These are phyloP conservation scores for Sugiyamaella neomexicana DNA, from an alignment of 1,139 yeast genomes.

Conservation along the genomic window DNA sequence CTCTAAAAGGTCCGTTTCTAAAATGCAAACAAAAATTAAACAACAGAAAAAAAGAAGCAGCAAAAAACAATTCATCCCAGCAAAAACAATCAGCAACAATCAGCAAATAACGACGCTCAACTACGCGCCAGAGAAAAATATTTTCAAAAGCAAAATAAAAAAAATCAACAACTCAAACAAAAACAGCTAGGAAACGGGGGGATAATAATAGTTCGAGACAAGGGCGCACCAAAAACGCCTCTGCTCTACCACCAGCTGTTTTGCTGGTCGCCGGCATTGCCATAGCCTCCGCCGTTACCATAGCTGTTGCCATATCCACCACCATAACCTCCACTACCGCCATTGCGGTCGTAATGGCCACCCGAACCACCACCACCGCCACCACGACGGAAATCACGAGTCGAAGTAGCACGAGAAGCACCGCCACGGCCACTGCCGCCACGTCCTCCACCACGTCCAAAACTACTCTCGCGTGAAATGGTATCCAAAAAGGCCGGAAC, in stretches of 20 bases:
- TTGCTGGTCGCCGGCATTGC: constrained; percentile 25
- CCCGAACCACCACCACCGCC: constrained; percentile 42
- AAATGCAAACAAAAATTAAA: constrained; percentile 22
- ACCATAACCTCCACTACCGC: constrained; percentile 26
- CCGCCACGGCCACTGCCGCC: constrained; percentile 61
- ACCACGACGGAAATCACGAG: constrained; percentile 41
- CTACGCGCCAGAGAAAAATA: constrained; percentile 16
- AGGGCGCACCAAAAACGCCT: not conserved
- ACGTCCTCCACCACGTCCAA: constrained; percentile 59
- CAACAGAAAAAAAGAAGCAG: constrained; percentile 23
- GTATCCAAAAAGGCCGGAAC: constrained; percentile 84
- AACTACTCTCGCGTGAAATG: constrained; percentile 74
- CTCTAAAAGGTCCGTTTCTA: constrained; percentile 10
- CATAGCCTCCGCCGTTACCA: constrained; percentile 28
- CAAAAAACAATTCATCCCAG: constrained; percentile 13
- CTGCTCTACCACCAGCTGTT: constrained; percentile 37
- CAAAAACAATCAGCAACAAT: constrained; percentile 11
- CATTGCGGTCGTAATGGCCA: constrained; percentile 34
- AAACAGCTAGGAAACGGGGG: not conserved
- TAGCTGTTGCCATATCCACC: constrained; percentile 4
- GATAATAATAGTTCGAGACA: no score
- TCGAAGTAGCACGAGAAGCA: constrained; percentile 34
- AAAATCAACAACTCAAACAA: not conserved
- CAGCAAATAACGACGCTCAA: constrained; percentile 6
- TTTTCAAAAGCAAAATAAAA: constrained; percentile 3